Conservation (phyloP, 164 flowering plant genomes). For the Euptelea pleiosperma region DNA sequence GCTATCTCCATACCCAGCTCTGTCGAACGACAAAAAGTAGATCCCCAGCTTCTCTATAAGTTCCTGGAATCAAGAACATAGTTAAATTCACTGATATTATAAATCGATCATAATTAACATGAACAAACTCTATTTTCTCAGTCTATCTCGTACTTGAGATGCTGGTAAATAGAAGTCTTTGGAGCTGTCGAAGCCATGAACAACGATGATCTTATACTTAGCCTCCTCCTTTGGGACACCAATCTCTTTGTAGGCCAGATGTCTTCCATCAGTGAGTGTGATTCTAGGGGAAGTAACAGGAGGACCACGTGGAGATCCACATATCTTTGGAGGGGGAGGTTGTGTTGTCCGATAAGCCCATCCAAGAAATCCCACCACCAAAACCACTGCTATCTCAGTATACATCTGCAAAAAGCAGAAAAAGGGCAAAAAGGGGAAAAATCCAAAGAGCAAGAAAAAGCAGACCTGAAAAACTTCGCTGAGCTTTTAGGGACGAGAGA, state of each 20-base stretch:
- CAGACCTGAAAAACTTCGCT: no score
- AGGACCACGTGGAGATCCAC: constrained; percentile 24
- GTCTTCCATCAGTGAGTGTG: constrained; percentile 47
- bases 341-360: constrained; percentile 28
- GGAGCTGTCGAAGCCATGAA: constrained; percentile 47
- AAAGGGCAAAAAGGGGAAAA: no score
- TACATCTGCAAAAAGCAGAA: constrained; percentile 14
- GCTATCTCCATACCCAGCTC: constrained; percentile 72
- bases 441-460: no score
- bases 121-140: not conserved
- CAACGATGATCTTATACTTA: constrained; percentile 37
- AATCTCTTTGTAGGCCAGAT: constrained; percentile 43
- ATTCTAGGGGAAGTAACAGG: constrained; percentile 34
- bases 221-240: constrained; percentile 50
- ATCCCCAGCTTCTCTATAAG: constrained; percentile 46
- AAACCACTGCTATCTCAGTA: constrained; percentile 15
- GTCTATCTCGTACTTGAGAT: constrained; percentile 45
- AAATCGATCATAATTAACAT: not conserved
- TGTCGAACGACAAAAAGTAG: constrained; percentile 42
- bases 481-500: no score
- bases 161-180: constrained; percentile 36
- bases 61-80: constrained; percentile 32
- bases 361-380: constrained; percentile 30
- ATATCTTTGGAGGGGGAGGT: constrained; percentile 27
- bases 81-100: not conserved